phyloP scores from a whole-genome alignment of 129 eudicot genomes.

The Tagetes patula region DNA sequence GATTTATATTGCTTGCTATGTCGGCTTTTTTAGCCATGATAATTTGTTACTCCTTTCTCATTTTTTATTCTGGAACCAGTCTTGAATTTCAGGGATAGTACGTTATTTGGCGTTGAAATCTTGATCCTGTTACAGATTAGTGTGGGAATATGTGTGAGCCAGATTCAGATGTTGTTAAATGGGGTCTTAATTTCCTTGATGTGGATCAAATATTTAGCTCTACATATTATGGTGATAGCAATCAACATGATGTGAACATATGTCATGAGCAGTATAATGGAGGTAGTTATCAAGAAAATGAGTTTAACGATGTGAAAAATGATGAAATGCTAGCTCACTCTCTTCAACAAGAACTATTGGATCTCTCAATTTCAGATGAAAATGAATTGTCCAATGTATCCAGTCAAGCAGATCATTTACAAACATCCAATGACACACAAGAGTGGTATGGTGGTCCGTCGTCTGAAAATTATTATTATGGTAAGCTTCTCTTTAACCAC shows the following conservation, averaged over 20 bases:
- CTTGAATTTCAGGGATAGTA: slow-evolving; percentile 28
- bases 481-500: slow-evolving; percentile 30
- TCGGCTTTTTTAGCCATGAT: not conserved
- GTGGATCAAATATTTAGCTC: slow-evolving; percentile 60
- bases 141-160: slow-evolving; percentile 48
- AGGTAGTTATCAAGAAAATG: slow-evolving; percentile 40
- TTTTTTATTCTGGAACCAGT: slow-evolving; percentile 9
- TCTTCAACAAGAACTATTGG: slow-evolving; percentile 76
- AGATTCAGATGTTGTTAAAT: slow-evolving; percentile 62
- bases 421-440: slow-evolving; percentile 37
- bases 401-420: slow-evolving; percentile 31
- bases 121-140: not conserved
- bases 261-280: slow-evolving; percentile 48
- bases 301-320: slow-evolving; percentile 40
- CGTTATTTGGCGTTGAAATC: not conserved
- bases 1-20: not conserved
- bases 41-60: not conserved
- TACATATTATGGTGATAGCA: slow-evolving; percentile 61
- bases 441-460: slow-evolving; percentile 45
- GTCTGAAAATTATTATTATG: slow-evolving; percentile 49
- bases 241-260: slow-evolving; percentile 60
- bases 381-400: slow-evolving; percentile 42
- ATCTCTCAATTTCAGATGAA: slow-evolving; percentile 55
- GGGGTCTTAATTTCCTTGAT: slow-evolving; percentile 66
- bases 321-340: slow-evolving; percentile 68